Base-by-base conservation (phyloP, 2,329 filamentous ascomycete species). In the Rhynchosporium graminicola region DNA sequence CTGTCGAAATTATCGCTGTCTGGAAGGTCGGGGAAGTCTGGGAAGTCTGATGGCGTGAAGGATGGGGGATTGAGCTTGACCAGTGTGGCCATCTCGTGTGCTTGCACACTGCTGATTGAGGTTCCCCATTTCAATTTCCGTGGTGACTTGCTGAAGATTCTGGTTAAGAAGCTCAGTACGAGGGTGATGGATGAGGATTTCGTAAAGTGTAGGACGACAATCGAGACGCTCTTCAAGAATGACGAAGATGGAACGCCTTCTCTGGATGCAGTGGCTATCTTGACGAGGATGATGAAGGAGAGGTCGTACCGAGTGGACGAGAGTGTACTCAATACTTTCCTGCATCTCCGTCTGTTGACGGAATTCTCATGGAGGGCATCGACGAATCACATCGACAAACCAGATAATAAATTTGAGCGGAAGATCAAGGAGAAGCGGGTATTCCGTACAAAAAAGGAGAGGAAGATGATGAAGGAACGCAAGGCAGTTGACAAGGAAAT, bases 61-160 rank as follows among this genome's bases (percentile, higher is more conserved):
- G 77, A 76, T 60, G 73, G 73, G 38, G 79, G 77, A 0, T 78
- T 80, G 60, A 81, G 77, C 60, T 74, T 97, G 29, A 84, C 87
- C 6, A 89, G 82, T 58, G 83, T 97, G 31, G 94, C 95, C 3
- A 88, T 97, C 62, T 88, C 87, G 48, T 99, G 95, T 74, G 88
- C 90, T 1, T 97, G 92, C 76, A 89, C 84, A 36, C 82, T 99
- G 15, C 77, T 98, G 46, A 85, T 85, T 26, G 82, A 89, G 1
- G 92, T 97, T 0, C 91, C 95, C 3, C 96, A 99, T 78, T 99
- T 99, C 85, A 99, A 99, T 80, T 97, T 96, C 76, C 88, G 95
- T 46, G 84, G 82, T 55, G 94, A 99, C 59, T 80, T 99, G 59
- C 79, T 99, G 65, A 92, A 91, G 76, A 94, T 98, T 62, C 74